Evolutionary conservation across 2,329 filamentous ascomycete species (phyloP), one percentile per base, ranked within the genome.

Genomic region (Cladophialophora exuberans): DNA sequence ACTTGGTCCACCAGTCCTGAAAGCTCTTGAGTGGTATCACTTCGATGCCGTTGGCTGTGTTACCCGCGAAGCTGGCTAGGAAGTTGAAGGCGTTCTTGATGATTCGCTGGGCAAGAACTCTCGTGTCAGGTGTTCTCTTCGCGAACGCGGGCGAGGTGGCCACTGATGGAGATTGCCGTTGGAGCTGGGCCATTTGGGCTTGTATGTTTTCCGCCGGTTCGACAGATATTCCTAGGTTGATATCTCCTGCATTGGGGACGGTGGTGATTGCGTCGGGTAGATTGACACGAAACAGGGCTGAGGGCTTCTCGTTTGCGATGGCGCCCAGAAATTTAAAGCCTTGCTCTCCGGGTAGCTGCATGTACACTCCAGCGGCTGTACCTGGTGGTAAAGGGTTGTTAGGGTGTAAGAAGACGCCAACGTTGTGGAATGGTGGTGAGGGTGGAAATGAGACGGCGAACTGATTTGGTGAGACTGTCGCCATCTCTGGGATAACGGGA

Each of bases 1-100:
- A 99, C 73, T 97, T 97, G 57, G 80, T 82, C 94, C 95, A 99
- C 94, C 95, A 99, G 55, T 96, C 90, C 74, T 95, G 88, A 70
- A 99, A 99, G 4, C 89, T 90, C 74, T 89, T 94, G 61, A 99
- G 74, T n/a, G 94, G 92, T 20, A 99, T 89, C 10, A 95, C 88
- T 70, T 97, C 93, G 41, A 88, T 83, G 0, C 88, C 88, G 1
- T 77, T 80, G 22, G 76, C 75, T 0, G 68, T 67, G 53, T 81
- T 80, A 31, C 84, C 83, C 56, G 87, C 89, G 77, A 96, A 97
- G 65, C 90, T 88, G 3, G 93, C 85, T 54, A 99, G 78, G 70
- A 96, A 97, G 73, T 99, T 97, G 73, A 97, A 99, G 11, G 93
- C 94, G 72, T 97, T 96, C 65, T 90, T 88, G 66, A 99, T 97